Evolutionary conservation across 164 flowering plant species (phyloP).

Genomic region (Kalanchoe fedtschenkoi): DNA sequence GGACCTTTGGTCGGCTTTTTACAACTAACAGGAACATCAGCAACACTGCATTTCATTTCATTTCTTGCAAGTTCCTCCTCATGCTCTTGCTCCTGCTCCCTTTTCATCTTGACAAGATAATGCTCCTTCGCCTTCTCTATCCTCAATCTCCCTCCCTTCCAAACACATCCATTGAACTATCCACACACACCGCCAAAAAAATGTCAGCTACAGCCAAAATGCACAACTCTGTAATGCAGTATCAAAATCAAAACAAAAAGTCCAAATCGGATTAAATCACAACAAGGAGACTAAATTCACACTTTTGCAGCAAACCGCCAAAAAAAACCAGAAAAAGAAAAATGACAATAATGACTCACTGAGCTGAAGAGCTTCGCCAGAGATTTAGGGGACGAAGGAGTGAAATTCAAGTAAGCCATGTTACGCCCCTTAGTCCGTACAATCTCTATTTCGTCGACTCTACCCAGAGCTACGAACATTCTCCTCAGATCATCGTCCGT

Average conservation of each 20-base stretch:
- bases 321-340: neutral
- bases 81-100: conserved; percentile 66
- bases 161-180: conserved; percentile 79
- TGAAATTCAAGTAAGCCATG: conserved; percentile 70
- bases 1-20: conserved; percentile 14
- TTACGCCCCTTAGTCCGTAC: conserved; percentile 63
- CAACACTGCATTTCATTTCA: neutral
- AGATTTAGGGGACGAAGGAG: conserved; percentile 43
- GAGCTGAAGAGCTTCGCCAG: conserved; percentile 68
- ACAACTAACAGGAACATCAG: conserved; percentile 12
- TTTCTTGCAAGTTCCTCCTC: neutral
- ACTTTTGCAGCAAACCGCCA: neutral
- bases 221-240: too few relatives aligned
- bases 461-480: conserved; percentile 49
- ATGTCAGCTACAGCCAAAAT: neutral
- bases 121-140: conserved; percentile 90
- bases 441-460: conserved; percentile 33
- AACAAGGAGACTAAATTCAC: neutral
- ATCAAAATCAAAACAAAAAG: neutral
- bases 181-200: neutral
- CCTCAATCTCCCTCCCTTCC: conserved; percentile 81
- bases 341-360: conserved; percentile 18
- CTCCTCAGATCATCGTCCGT: conserved; percentile 41
- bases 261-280: too few relatives aligned
- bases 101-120: conserved; percentile 51